Percentiles rank a stretch among this genome's conserved stretches.
Conservation (phyloP, 345 rosid species). For the Gossypium thurberi region DNA sequence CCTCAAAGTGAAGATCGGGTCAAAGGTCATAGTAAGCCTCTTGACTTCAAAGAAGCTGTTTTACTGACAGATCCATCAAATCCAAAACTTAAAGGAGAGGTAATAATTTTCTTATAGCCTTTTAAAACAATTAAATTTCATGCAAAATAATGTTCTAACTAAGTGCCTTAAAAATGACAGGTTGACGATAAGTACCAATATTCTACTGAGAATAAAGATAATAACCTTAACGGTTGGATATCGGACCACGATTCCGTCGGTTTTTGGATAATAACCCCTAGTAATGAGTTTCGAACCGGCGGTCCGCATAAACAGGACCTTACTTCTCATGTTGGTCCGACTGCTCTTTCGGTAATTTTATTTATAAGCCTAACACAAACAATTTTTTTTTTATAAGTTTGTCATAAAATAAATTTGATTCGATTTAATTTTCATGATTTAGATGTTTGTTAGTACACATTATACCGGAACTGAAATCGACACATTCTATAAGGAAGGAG, state of each 20-base stretch:
- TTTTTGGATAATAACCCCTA: slow-evolving; percentile 87
- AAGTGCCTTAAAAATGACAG: slow-evolving; percentile 23
- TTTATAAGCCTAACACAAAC: background rate
- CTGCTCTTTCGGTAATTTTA: slow-evolving; percentile 45
- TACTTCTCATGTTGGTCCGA: slow-evolving; percentile 79
- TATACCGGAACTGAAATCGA: slow-evolving; percentile 60
- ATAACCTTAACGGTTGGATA: slow-evolving; percentile 80
- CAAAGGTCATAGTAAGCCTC: slow-evolving; percentile 20
- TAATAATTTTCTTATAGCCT: slow-evolving; percentile 12
- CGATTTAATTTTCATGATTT: background rate
- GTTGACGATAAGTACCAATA: slow-evolving; percentile 91
- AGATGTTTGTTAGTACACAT: slow-evolving; percentile 93
- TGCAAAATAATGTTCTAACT: background rate
- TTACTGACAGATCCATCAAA: slow-evolving; percentile 53
- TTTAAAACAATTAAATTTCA: background rate
- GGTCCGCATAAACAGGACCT: slow-evolving; percentile 88
- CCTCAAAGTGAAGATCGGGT: slow-evolving; percentile 48
- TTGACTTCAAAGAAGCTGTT: slow-evolving; percentile 90
- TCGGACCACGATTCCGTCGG: slow-evolving; percentile 37
- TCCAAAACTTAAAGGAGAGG: slow-evolving; percentile 63
- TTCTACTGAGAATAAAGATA: slow-evolving; percentile 48
- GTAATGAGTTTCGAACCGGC: slow-evolving; percentile 51
- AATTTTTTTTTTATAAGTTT: background rate
- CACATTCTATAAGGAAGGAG: slow-evolving; percentile 37
- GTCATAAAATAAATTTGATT: background rate